These are phyloP conservation scores for Cladophialophora bantiana DNA, from an alignment of 2,329 filamentous ascomycete species.

Conservation along the genomic window DNA sequence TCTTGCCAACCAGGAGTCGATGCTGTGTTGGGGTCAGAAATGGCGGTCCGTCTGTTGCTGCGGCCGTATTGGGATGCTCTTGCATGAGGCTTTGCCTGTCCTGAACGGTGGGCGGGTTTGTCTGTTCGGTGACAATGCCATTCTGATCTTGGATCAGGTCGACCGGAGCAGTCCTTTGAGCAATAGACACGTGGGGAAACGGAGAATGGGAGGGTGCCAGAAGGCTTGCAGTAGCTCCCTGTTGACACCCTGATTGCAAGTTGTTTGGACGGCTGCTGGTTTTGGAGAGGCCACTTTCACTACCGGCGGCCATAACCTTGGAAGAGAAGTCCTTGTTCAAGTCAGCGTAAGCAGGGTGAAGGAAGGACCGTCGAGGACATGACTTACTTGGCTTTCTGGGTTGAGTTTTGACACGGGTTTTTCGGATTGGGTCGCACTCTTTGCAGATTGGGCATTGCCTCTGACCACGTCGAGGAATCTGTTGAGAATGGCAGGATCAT, in stretches of 20 bases:
- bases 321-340: constrained; percentile 10
- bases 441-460: not conserved
- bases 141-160: constrained; percentile 10
- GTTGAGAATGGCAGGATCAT: constrained; percentile 6
- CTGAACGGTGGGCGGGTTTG: not conserved
- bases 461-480: constrained; percentile 4
- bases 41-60: no score
- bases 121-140: not conserved
- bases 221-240: not conserved
- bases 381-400: constrained; percentile 6
- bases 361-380: no score
- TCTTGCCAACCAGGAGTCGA: constrained; percentile 18
- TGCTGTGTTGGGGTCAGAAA: constrained; percentile 27
- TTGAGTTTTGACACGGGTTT: not conserved
- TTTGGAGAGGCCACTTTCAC: not conserved
- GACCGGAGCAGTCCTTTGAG: not conserved
- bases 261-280: not conserved
- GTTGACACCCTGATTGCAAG: not conserved
- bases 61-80: constrained; percentile 3
- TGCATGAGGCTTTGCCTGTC: not conserved
- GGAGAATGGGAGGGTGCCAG: not conserved
- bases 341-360: not conserved
- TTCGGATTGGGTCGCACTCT: not conserved
- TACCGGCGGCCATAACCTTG: not conserved
- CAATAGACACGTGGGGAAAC: not conserved